Evolutionary conservation across 2,329 filamentous ascomycete genomes (phyloP).

Genomic region (Scorias spongiosa): DNA sequence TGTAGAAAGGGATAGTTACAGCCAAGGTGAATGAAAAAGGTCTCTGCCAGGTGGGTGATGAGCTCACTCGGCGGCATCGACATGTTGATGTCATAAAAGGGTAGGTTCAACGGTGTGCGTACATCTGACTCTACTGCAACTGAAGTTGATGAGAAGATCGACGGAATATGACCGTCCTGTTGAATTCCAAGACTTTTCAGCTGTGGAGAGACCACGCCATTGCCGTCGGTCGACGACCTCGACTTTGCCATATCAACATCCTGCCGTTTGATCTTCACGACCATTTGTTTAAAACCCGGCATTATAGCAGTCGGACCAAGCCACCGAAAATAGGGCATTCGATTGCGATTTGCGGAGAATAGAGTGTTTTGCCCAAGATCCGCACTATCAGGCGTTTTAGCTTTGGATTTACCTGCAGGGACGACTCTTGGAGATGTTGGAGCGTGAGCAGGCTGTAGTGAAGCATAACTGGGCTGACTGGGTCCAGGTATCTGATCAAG

Average conservation of each 20-base stretch:
- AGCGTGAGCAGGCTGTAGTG: neutral
- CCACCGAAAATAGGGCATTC: slow-evolving; percentile 79
- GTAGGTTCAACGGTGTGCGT: slow-evolving; percentile 32
- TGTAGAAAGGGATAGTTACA: slow-evolving; percentile 78
- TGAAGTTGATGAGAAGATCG: slow-evolving; percentile 11
- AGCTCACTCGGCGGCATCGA: slow-evolving; percentile 55
- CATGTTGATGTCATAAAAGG: slow-evolving; percentile 60
- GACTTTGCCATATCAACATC: slow-evolving; percentile 42
- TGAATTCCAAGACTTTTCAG: slow-evolving; percentile 6
- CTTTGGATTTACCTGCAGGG: neutral
- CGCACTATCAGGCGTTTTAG: neutral
- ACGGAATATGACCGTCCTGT: slow-evolving; percentile 7
- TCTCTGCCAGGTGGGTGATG: slow-evolving; percentile 61
- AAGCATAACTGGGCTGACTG: neutral
- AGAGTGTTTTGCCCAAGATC: slow-evolving; percentile 5
- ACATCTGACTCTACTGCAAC: slow-evolving; percentile 22
- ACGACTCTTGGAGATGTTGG: neutral
- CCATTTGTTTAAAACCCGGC: slow-evolving; percentile 86
- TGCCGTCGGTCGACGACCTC: slow-evolving; percentile 37
- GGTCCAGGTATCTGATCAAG: neutral
- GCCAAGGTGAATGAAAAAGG: slow-evolving; percentile 68
- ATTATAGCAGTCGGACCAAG: slow-evolving; percentile 86
- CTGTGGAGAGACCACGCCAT: slow-evolving; percentile 16
- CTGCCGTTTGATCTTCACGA: slow-evolving; percentile 56
- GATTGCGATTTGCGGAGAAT: slow-evolving; percentile 32